Evolutionary conservation across 148 eudicot species (phyloP).

Genomic region (Chenopodium berlandieri): DNA sequence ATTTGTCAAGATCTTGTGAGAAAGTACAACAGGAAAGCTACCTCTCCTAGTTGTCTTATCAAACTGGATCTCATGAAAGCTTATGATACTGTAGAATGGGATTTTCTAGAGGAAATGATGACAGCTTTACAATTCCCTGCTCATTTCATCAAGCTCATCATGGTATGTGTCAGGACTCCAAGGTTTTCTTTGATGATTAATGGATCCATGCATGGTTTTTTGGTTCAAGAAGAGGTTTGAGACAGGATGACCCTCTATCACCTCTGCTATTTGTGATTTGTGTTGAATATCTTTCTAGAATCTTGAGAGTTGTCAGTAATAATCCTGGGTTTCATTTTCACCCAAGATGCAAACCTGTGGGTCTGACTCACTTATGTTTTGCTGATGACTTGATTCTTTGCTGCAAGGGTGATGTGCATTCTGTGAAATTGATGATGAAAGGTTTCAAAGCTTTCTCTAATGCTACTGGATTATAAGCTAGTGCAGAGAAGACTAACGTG

Average conservation of each 20-base stretch:
- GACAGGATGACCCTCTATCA: too few relatives aligned
- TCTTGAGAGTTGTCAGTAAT: neutral
- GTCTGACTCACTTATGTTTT: neutral
- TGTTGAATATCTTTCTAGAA: neutral
- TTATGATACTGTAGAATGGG: neutral
- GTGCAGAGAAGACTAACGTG: neutral
- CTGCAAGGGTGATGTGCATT: neutral
- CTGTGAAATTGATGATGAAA: neutral
- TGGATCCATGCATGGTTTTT: too few relatives aligned
- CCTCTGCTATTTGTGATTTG: too few relatives aligned
- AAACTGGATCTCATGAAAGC: neutral
- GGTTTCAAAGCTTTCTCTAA: neutral
- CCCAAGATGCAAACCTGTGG: neutral
- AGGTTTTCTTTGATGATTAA: too few relatives aligned
- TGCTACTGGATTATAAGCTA: neutral
- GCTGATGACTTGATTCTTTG: neutral
- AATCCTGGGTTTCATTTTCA: neutral
- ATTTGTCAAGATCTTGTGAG: neutral
- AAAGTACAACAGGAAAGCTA: neutral
- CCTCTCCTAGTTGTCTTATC: neutral
- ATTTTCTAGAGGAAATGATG: neutral
- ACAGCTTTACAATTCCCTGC: too few relatives aligned
- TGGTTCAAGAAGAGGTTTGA: too few relatives aligned
- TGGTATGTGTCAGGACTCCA: too few relatives aligned
- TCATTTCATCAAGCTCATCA: too few relatives aligned